Percentiles rank a stretch among this genome's conserved stretches.
These are phyloP conservation scores for Colletotrichum abscissum DNA, from an alignment of 2,329 filamentous ascomycete genomes.

Conservation along the genomic window DNA sequence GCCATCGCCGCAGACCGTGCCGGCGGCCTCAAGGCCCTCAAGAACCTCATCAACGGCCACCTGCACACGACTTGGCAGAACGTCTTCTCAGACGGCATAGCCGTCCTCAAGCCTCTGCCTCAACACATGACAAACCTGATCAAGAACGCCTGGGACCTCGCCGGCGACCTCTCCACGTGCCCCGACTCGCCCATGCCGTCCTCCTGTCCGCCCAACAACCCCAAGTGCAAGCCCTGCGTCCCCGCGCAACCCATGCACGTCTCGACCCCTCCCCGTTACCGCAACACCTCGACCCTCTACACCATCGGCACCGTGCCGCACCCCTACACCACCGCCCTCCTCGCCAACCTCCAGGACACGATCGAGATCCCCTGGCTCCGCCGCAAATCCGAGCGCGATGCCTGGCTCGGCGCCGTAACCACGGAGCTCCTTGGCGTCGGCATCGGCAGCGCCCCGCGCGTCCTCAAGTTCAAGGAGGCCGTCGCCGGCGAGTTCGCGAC, in stretches of 20 bases:
- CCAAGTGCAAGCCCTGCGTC: slow-evolving; percentile 80
- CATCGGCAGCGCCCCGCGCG: slow-evolving; percentile 71
- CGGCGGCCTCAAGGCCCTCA: slow-evolving; percentile 73
- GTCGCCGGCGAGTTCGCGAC: slow-evolving; percentile 76
- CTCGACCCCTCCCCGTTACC: slow-evolving; percentile 73
- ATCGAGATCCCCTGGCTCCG: slow-evolving; percentile 75
- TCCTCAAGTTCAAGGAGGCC: slow-evolving; percentile 82
- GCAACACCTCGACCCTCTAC: slow-evolving; percentile 78
- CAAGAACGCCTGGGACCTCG: slow-evolving; percentile 77
- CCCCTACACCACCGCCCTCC: slow-evolving; percentile 82
- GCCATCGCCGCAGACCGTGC: slow-evolving; percentile 67
- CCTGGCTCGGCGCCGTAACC: slow-evolving; percentile 81
- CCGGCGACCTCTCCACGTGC: slow-evolving; percentile 80
- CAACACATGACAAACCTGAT: slow-evolving; percentile 80
- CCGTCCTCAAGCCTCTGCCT: slow-evolving; percentile 82
- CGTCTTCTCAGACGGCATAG: slow-evolving; percentile 79
- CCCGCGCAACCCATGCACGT: slow-evolving; percentile 73
- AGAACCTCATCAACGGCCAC: slow-evolving; percentile 83
- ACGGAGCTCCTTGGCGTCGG: slow-evolving; percentile 73
- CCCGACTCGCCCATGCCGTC: slow-evolving; percentile 76
- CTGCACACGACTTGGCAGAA: slow-evolving; percentile 89
- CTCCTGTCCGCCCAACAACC: slow-evolving; percentile 86
- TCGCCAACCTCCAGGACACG: slow-evolving; percentile 71
- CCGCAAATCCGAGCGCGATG: slow-evolving; percentile 77
- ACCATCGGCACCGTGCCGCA: slow-evolving; percentile 91